These are phyloP conservation scores for Pachyrhizus erosus DNA, from an alignment of 306 rosid species.

Conservation along the genomic window DNA sequence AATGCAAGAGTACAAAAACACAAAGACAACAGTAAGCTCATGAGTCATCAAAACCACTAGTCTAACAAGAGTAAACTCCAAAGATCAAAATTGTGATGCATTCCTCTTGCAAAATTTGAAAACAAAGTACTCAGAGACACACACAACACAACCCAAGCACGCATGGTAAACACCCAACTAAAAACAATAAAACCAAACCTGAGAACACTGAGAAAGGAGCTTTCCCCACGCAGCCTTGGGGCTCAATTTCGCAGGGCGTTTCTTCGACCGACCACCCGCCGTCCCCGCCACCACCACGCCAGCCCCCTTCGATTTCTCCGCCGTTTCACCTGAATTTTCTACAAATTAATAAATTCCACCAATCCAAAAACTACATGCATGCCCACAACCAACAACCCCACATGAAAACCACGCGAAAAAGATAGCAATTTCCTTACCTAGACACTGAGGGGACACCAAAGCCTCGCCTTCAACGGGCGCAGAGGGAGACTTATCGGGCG, in stretches of 20 bases:
- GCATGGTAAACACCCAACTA: neutral
- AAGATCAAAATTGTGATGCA: neutral
- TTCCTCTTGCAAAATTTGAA: neutral
- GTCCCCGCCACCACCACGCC: neutral
- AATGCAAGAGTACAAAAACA: neutral
- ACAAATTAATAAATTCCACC: constrained; percentile 40
- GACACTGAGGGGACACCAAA: constrained; percentile 61
- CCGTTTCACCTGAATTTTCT: constrained; percentile 56
- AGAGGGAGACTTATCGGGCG: constrained; percentile 57
- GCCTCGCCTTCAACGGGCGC: constrained; percentile 57
- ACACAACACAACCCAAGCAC: neutral
- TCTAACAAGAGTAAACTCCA: constrained; percentile 3
- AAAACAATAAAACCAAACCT: constrained; percentile 60
- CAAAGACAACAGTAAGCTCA: neutral
- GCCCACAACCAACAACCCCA: constrained; percentile 33
- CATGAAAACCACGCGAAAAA: neutral
- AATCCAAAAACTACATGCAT: constrained; percentile 46
- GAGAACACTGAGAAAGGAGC: constrained; percentile 88
- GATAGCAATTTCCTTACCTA: constrained; percentile 48
- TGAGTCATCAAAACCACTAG: constrained; percentile 17
- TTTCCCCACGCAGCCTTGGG: constrained; percentile 79
- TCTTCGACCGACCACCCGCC: constrained; percentile 56
- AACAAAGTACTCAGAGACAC: neutral
- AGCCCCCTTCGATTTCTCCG: constrained; percentile 57
- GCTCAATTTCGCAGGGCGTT: constrained; percentile 50